phyloP scores from a whole-genome alignment of 2,329 filamentous ascomycete species.

The Rosellinia necatrix region DNA sequence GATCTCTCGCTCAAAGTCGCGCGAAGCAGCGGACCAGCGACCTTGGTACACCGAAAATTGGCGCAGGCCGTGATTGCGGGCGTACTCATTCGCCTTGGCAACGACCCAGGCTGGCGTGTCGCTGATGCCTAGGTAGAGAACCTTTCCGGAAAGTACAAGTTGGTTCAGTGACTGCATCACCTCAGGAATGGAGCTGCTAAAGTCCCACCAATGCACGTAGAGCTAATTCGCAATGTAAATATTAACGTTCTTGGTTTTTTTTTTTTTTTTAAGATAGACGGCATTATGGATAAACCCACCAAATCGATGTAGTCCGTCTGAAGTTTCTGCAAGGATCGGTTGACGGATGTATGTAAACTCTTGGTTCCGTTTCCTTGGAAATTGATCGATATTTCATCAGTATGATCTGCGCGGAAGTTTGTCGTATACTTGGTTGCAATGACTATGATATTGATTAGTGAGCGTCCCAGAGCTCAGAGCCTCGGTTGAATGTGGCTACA shows the following conservation, averaged over 20 bases:
- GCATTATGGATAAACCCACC: slow-evolving; percentile 45
- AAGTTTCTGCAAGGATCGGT: slow-evolving; percentile 62
- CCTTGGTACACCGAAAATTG: slow-evolving; percentile 74
- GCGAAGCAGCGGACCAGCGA: slow-evolving; percentile 62
- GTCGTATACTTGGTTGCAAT: slow-evolving; percentile 72
- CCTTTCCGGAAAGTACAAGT: slow-evolving; percentile 64
- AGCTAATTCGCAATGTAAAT: slow-evolving; percentile 45
- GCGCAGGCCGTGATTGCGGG: slow-evolving; percentile 69
- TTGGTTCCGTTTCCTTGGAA: slow-evolving; percentile 65
- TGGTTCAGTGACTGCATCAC: slow-evolving; percentile 71
- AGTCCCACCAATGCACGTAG: slow-evolving; percentile 72
- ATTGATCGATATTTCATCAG: slow-evolving; percentile 54
- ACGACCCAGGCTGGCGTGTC: slow-evolving; percentile 74
- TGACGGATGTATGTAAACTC: slow-evolving; percentile 59
- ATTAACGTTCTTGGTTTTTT: too few relatives aligned
- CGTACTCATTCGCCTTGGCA: slow-evolving; percentile 69
- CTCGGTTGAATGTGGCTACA: not conserved
- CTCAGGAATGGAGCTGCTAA: slow-evolving; percentile 66
- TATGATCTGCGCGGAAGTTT: slow-evolving; percentile 53
- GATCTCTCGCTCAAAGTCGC: slow-evolving; percentile 73
- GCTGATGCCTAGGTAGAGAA: slow-evolving; percentile 69
- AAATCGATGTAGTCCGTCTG: slow-evolving; percentile 73
- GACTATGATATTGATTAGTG: slow-evolving; percentile 47
- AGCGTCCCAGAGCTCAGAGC: not conserved
- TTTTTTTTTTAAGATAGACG: too few relatives aligned